phyloP scores from a whole-genome alignment of 2,329 filamentous ascomycete genomes.

The Aspergillus oerlinghausenensis region DNA sequence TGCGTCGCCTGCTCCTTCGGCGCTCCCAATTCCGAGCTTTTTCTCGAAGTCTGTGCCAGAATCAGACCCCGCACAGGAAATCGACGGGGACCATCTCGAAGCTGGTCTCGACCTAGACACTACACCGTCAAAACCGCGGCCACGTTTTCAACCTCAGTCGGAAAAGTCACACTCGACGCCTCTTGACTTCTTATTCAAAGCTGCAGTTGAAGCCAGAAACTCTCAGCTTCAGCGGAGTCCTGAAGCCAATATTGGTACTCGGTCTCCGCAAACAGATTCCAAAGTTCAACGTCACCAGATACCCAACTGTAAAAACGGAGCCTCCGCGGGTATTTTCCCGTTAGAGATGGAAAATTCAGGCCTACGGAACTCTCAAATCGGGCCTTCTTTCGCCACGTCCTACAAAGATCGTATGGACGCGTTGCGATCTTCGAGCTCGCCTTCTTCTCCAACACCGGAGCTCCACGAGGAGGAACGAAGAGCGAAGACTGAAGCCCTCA shows the following conservation, averaged over 20 bases:
- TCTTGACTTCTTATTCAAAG: slow-evolving; percentile 84
- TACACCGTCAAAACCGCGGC: slow-evolving; percentile 44
- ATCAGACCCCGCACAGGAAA: slow-evolving; percentile 42
- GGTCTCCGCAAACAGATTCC: slow-evolving; percentile 47
- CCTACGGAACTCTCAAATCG: slow-evolving; percentile 51
- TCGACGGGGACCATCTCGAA: slow-evolving; percentile 38
- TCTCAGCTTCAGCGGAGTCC: slow-evolving; percentile 49
- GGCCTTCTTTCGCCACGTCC: slow-evolving; percentile 62
- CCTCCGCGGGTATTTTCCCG: slow-evolving; percentile 57
- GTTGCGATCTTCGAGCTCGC: slow-evolving; percentile 34
- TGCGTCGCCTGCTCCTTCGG: slow-evolving; percentile 84
- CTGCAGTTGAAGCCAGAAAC: slow-evolving; percentile 64
- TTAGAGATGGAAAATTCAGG: slow-evolving; percentile 63
- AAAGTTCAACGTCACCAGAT: slow-evolving; percentile 38
- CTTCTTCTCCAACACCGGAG: slow-evolving; percentile 23
- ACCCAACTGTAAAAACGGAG: slow-evolving; percentile 35
- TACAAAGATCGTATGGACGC: slow-evolving; percentile 45
- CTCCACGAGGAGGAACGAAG: slow-evolving; percentile 38
- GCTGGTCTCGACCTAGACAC: slow-evolving; percentile 30
- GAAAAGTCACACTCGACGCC: slow-evolving; percentile 61
- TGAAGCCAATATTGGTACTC: slow-evolving; percentile 38
- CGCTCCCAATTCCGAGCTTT: slow-evolving; percentile 87
- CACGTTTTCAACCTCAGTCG: slow-evolving; percentile 28
- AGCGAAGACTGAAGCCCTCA: slow-evolving; percentile 43
- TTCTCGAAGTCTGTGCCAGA: slow-evolving; percentile 70